Evolutionary conservation across 2,329 filamentous ascomycete genomes (phyloP), one percentile per base, ranked within the genome.

Genomic region (Xylariaceae sp.): DNA sequence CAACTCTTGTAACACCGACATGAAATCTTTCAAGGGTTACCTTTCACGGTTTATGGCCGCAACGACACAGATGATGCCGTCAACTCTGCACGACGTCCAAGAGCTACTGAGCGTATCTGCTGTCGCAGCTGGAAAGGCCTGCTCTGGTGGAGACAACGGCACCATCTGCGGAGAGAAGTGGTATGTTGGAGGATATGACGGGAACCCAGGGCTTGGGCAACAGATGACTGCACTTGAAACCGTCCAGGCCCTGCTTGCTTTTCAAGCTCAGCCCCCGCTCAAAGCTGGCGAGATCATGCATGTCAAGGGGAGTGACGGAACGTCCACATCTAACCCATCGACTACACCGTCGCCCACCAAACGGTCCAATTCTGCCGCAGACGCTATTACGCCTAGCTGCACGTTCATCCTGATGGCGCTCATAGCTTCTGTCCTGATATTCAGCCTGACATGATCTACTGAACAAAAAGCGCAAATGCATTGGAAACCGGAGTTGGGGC

Each of bases 21-120:
- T 86, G 77, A 80, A 78, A 62, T 83, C 82, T 7, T 88, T 86
- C 79, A 91, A 90, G 72, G 85, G 79, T 36, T 87, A 85, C 67
- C 76, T 88, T 24, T 76, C 84, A 21, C 82, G 85, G 49, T 87
- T 85, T 73, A 81, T 87, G 74, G 86, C 80, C 72, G 76, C 80
- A 39, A 78, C 83, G 3, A 76, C 81, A 27, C 67, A 78, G 44
- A 75, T 86, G 71, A 75, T 84, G 53, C 82, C 85, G 8, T 78
- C 77, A 16, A 79, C 85, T 16, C 70, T 72, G 3, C 49, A 70
- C 3, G 71, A 74, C 4, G 75, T 88, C 40, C 72, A 76, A 43
- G 66, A 69, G 2, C 70, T 81, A 39, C 76, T 88, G 35, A 67
- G 72, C 4, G 67, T 78, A 1, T 81, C 81, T 2, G 81, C 83